Conservation (phyloP, 148 eudicot species). For the Dysphania ambrosioides region DNA sequence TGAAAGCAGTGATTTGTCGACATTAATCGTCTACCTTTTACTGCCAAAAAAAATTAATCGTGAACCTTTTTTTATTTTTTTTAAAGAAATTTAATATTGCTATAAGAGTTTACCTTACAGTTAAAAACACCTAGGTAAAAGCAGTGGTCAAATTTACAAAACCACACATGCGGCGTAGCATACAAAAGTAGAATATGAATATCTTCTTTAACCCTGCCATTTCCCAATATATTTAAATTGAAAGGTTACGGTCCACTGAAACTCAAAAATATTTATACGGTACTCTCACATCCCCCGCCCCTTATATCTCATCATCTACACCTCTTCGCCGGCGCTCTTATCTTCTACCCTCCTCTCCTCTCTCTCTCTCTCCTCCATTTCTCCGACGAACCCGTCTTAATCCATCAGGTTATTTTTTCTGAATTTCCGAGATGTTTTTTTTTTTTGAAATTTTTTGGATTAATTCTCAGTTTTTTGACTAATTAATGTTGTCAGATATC, state of each 20-base stretch:
- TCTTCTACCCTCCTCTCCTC: slow-evolving; percentile 14
- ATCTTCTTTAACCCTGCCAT: neutral
- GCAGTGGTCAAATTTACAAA: too few relatives aligned
- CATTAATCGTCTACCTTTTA: too few relatives aligned
- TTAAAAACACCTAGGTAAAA: too few relatives aligned
- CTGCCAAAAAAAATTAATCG: too few relatives aligned
- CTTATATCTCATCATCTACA: neutral
- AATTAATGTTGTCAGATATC: neutral
- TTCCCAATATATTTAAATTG: neutral
- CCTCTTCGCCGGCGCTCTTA: slow-evolving; percentile 11
- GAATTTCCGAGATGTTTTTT: neutral
- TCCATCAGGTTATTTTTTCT: slow-evolving; percentile 11
- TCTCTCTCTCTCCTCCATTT: neutral
- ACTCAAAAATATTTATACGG: slow-evolving; percentile 1
- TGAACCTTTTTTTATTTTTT: too few relatives aligned
- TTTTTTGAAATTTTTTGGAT: neutral
- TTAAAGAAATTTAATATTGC: too few relatives aligned
- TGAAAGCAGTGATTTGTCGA: too few relatives aligned
- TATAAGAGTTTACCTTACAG: too few relatives aligned
- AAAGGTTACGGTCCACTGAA: slow-evolving; percentile 23
- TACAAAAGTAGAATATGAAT: too few relatives aligned
- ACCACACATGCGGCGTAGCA: slow-evolving; percentile 5
- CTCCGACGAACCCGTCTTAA: neutral
- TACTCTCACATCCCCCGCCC: neutral
- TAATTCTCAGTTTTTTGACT: neutral